Percentiles rank a stretch among this genome's conserved stretches.
Evolutionary conservation across 495 filamentous ascomycete species (phyloP).

Genomic region (Talaromyces thailandensis): DNA sequence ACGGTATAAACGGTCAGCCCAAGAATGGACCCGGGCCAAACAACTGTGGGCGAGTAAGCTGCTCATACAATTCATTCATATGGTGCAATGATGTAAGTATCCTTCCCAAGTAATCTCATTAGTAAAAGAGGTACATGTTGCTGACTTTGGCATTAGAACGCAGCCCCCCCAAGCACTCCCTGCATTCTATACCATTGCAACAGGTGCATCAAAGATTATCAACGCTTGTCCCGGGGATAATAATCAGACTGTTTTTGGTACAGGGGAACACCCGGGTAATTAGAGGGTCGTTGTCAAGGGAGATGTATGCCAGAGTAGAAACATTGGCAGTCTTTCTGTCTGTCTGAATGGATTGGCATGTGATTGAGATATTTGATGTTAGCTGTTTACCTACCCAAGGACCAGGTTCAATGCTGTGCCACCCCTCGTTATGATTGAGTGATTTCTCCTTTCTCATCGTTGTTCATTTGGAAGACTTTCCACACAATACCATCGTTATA

Average conservation of each 20-base stretch:
- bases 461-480: not conserved
- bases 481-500: not conserved
- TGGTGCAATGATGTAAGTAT: not conserved
- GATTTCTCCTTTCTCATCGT: not conserved
- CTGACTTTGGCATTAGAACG: not conserved
- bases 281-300: not conserved
- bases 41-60: not conserved
- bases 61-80: not conserved
- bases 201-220: not conserved
- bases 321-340: not conserved
- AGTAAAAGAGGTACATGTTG: too few relatives aligned
- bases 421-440: not conserved
- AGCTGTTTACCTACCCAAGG: not conserved
- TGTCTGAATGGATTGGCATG: not conserved
- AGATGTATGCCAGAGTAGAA: not conserved
- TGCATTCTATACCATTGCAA: not conserved
- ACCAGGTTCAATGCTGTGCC: not conserved
- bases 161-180: not conserved
- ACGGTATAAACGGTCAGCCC: not conserved
- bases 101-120: not conserved
- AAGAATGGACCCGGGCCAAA: not conserved
- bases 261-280: not conserved
- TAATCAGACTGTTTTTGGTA: not conserved
- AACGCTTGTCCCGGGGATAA: not conserved
- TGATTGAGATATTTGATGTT: not conserved